phyloP scores from a whole-genome alignment of 257 asterid genomes.

The Solanum chiquidenum region DNA sequence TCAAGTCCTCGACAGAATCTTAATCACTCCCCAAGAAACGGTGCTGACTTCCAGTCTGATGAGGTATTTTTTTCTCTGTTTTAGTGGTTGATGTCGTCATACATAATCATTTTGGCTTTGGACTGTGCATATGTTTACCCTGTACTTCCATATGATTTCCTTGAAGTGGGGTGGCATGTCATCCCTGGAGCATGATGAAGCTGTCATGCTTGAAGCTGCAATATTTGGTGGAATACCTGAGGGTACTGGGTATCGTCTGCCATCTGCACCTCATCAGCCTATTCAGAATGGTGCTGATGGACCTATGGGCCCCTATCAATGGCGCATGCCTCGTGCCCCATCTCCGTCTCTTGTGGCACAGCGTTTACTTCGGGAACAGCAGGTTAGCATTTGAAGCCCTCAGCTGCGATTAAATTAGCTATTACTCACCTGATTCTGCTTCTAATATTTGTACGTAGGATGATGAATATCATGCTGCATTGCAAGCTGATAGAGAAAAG shows the following conservation, averaged over 20 bases:
- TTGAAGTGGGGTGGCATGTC: constrained; percentile 98
- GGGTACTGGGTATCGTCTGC: constrained; percentile 50
- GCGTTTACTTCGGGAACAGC: constrained; percentile 88
- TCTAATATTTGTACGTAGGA: constrained; percentile 39
- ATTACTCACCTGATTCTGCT: constrained; percentile 5
- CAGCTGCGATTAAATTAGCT: not conserved
- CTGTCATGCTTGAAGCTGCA: constrained; percentile 99
- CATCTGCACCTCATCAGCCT: constrained; percentile 52
- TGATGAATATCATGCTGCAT: constrained; percentile 85
- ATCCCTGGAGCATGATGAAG: constrained; percentile 94
- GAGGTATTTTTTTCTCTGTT: constrained; percentile 34
- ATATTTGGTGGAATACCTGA: constrained; percentile 96
- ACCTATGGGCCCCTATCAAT: constrained; percentile 33
- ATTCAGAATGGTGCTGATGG: constrained; percentile 51
- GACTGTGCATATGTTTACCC: not conserved
- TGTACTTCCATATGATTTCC: constrained; percentile 5
- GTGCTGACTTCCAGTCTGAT: constrained; percentile 52
- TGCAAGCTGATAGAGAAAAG: constrained; percentile 97
- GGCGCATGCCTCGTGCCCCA: constrained; percentile 64
- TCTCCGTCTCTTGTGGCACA: constrained; percentile 95
- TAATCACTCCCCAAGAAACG: constrained; percentile 23
- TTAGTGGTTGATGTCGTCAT: not conserved
- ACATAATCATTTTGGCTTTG: not conserved
- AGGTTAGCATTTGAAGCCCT: constrained; percentile 41
- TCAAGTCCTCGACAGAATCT: constrained; percentile 46